These are phyloP conservation scores for Raffaelea ambrosiae DNA, from an alignment of 2,329 filamentous ascomycete genomes.

Conservation along the genomic window DNA sequence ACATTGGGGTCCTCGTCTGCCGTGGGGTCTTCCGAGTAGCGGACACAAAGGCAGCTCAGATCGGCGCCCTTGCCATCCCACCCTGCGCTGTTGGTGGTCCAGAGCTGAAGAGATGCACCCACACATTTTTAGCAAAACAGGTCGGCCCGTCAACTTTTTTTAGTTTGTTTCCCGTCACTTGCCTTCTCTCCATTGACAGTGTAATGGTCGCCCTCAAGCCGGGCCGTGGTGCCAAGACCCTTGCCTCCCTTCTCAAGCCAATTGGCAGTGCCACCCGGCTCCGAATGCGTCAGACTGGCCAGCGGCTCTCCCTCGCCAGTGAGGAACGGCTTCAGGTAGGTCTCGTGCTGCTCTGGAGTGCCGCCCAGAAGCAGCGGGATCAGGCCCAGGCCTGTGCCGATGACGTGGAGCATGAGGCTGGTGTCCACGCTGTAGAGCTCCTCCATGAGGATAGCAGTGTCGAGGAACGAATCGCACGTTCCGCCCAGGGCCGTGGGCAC, in stretches of 20 bases:
- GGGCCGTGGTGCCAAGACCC: conserved; percentile 40
- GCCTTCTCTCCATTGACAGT: conserved; percentile 46
- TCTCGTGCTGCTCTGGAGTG: conserved; percentile 27
- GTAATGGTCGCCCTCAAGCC: conserved; percentile 39
- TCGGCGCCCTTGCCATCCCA: conserved; percentile 45
- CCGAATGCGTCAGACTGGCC: conserved; percentile 42
- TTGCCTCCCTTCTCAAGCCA: conserved; percentile 38
- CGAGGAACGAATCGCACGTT: conserved; percentile 31
- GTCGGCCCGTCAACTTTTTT: no score
- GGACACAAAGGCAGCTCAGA: conserved; percentile 42
- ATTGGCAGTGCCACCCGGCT: conserved; percentile 44
- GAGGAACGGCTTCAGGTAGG: conserved; percentile 39
- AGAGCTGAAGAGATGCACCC: conserved; percentile 28
- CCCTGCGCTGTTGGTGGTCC: conserved; percentile 45
- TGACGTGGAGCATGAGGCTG: conserved; percentile 37
- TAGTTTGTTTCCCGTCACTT: neutral
- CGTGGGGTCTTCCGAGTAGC: conserved; percentile 20
- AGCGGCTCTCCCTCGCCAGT: conserved; percentile 33
- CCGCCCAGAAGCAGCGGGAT: conserved; percentile 38
- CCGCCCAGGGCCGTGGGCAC: conserved; percentile 38
- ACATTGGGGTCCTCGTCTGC: conserved; percentile 2
- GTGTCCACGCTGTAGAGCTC: conserved; percentile 44
- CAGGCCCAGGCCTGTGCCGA: conserved; percentile 42
- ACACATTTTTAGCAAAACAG: no score
- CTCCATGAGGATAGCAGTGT: conserved; percentile 41